Conservation (phyloP, 345 rosid genomes). For the Camelina hispida region DNA sequence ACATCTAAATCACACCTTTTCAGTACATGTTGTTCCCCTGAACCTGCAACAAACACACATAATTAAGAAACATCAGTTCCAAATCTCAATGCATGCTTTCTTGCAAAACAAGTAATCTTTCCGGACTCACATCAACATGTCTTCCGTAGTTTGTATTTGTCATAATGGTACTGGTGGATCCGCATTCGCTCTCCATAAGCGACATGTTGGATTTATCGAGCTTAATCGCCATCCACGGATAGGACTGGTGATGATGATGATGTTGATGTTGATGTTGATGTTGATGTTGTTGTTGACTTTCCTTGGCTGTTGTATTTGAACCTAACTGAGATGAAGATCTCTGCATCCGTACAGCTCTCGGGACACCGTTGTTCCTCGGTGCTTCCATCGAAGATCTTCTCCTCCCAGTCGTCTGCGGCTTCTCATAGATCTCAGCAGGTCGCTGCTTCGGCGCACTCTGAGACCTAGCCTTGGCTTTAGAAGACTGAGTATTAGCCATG, state of each 20-base stretch:
- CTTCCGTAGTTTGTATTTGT: conserved; percentile 73
- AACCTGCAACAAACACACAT: conserved; percentile 27
- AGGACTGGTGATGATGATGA: conserved; percentile 53
- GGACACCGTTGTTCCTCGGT: conserved; percentile 57
- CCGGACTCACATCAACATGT: conserved; percentile 55
- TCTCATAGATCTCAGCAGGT: conserved; percentile 70
- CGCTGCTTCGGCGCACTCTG: conserved; percentile 85
- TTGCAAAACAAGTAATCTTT: conserved; percentile 25
- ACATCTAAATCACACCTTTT: conserved; percentile 20
- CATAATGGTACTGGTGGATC: conserved; percentile 80
- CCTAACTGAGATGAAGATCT: conserved; percentile 85
- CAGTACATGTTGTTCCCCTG: conserved; percentile 37
- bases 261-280: neutral
- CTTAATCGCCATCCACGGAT: conserved; percentile 78
- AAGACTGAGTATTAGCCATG: conserved; percentile 89
- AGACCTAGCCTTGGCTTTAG: conserved; percentile 76
- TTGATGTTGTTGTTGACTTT: conserved; percentile 25
- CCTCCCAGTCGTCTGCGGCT: conserved; percentile 59
- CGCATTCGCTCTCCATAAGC: conserved; percentile 77
- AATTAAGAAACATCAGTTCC: conserved; percentile 2
- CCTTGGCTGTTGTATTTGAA: conserved; percentile 42
- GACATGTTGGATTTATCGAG: conserved; percentile 80
- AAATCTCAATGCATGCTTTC: conserved; percentile 7
- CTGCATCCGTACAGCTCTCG: conserved; percentile 79
- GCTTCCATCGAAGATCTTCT: conserved; percentile 76